Evolutionary conservation across 2,329 filamentous ascomycete species (phyloP).

Genomic region (Botrytis pseudocinerea): DNA sequence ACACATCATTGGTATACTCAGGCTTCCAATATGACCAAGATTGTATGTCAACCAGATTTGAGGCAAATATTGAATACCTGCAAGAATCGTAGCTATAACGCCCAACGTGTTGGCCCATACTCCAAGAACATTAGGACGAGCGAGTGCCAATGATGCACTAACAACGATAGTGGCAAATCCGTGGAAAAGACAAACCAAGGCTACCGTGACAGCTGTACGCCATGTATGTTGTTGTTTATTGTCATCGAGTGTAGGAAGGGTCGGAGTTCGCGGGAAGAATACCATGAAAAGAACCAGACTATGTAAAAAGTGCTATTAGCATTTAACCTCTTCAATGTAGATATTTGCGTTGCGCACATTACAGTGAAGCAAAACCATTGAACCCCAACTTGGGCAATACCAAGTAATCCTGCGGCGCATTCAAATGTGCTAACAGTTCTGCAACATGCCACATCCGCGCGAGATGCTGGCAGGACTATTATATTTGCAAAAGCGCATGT

Average conservation of each 20-base stretch:
- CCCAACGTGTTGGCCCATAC: slow-evolving; percentile 86
- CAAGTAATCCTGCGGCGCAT: slow-evolving; percentile 81
- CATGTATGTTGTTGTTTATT: slow-evolving; percentile 61
- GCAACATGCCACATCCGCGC: slow-evolving; percentile 83
- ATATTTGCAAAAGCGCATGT: slow-evolving; percentile 92
- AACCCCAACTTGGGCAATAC: slow-evolving; percentile 85
- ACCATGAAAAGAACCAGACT: slow-evolving; percentile 92
- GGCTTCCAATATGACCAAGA: slow-evolving; percentile 81
- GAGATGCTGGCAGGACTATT: slow-evolving; percentile 78
- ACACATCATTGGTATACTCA: slow-evolving; percentile 97
- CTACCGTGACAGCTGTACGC: slow-evolving; percentile 76
- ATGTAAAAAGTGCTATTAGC: slow-evolving; percentile 17
- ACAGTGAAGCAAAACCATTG: slow-evolving; percentile 91
- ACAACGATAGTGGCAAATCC: slow-evolving; percentile 70
- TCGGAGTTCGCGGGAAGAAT: slow-evolving; percentile 75
- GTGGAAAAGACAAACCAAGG: slow-evolving; percentile 71
- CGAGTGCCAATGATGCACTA: slow-evolving; percentile 65
- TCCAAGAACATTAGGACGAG: slow-evolving; percentile 63
- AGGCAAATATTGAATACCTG: slow-evolving; percentile 88
- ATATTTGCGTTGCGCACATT: slow-evolving; percentile 62
- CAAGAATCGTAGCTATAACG: slow-evolving; percentile 73
- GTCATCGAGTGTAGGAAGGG: slow-evolving; percentile 37
- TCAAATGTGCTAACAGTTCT: slow-evolving; percentile 76
- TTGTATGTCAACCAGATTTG: slow-evolving; percentile 92
- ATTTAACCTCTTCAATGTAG: not conserved